These are phyloP conservation scores for Lachnellula occidentalis DNA, from an alignment of 2,329 filamentous ascomycete species.

Conservation along the genomic window DNA sequence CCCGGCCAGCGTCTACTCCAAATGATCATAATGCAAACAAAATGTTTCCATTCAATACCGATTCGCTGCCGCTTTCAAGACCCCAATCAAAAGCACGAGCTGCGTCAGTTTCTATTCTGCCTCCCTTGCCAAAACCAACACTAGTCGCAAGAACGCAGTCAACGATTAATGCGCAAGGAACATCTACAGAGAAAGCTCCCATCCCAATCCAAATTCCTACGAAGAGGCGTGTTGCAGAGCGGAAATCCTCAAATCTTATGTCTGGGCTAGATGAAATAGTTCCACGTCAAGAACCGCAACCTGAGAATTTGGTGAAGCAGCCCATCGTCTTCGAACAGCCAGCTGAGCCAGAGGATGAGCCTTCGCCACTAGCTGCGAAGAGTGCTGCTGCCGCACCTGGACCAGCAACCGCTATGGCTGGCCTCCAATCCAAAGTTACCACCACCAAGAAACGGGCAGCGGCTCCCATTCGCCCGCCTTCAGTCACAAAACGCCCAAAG, in stretches of 20 bases:
- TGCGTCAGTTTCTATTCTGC: constrained; percentile 11
- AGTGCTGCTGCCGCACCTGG: constrained; percentile 8
- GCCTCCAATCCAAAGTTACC: constrained; percentile 18
- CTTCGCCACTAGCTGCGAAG: constrained; percentile 19
- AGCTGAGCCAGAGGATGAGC: constrained; percentile 7
- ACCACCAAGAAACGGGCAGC: constrained; percentile 15
- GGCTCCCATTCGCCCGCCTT: constrained; percentile 3
- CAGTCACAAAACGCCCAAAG: constrained; percentile 22
- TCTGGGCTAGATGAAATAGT: too few species aligned
- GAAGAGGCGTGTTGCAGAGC: constrained; percentile 14
- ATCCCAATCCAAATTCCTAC: constrained; percentile 8
- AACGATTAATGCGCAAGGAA: neutral
- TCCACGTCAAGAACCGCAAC: neutral
- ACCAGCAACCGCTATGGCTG: constrained; percentile 12
- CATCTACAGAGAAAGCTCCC: neutral
- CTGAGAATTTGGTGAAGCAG: neutral
- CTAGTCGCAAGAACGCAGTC: constrained; percentile 10
- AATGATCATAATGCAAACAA: neutral
- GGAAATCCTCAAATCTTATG: neutral
- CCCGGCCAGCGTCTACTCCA: constrained; percentile 15
- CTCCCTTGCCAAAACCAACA: constrained; percentile 24
- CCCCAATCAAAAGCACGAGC: constrained; percentile 2
- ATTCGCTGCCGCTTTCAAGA: constrained; percentile 11
- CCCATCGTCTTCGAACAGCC: neutral
- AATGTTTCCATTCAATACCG: neutral